Evolutionary conservation across 1,284 basidiomycete genomes (phyloP).

Genomic region (Caloboletus inedulis): DNA sequence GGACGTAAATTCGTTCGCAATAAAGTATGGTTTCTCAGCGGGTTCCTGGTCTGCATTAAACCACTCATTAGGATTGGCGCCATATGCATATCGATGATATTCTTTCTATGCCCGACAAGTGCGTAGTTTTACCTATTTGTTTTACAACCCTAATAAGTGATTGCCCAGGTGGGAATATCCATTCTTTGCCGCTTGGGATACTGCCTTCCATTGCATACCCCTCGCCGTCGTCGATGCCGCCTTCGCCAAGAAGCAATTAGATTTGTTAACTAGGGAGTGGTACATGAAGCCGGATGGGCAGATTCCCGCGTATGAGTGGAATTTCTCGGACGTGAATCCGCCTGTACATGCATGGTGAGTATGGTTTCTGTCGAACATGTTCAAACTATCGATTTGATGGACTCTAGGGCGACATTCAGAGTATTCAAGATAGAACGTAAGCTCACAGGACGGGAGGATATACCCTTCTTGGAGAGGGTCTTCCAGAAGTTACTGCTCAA

Average conservation of each 20-base stretch:
- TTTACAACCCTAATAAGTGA: not conserved
- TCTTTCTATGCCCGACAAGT: constrained; percentile 98
- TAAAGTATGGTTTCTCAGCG: constrained; percentile 43
- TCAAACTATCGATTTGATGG: not conserved
- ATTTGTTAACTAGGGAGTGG: constrained; percentile 96
- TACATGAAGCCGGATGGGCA: constrained; percentile 99
- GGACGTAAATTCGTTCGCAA: constrained; percentile 87
- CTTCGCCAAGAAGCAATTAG: constrained; percentile 97
- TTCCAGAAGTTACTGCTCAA: constrained; percentile 97
- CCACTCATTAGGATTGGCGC: constrained; percentile 71
- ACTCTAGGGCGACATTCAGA: constrained; percentile 85
- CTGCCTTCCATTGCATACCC: constrained; percentile 97
- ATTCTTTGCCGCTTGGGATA: constrained; percentile 94
- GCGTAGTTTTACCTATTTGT: constrained; percentile 19
- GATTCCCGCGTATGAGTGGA: constrained; percentile 99
- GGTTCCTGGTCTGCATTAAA: not conserved
- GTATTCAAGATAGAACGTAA: constrained; percentile 99
- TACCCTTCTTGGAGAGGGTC: constrained; percentile 92
- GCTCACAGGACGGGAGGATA: constrained; percentile 85
- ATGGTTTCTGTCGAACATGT: not conserved
- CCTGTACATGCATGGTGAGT: constrained; percentile 92
- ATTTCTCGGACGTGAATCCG: constrained; percentile 95
- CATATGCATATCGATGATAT: constrained; percentile 96
- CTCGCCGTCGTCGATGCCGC: constrained; percentile 92
- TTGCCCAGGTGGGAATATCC: constrained; percentile 88